phyloP scores from a whole-genome alignment of 805 yeast species.

The baker's yeast (Saccharomyces cerevisiae) region DNA sequence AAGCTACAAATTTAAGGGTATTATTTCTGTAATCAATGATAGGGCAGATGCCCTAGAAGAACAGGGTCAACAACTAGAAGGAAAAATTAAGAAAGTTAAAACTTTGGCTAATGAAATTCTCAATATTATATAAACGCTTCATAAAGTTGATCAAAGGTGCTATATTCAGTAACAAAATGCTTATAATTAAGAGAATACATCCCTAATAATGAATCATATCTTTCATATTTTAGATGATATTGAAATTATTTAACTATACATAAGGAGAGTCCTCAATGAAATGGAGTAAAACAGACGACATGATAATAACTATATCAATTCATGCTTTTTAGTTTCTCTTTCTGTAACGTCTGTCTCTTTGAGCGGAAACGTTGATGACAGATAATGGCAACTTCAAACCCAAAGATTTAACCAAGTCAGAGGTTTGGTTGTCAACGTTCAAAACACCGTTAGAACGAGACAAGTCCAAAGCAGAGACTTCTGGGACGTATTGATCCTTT shows the following conservation, averaged over 20 bases:
- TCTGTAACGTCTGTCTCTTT: slow-evolving; percentile 88
- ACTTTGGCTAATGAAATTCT: slow-evolving; percentile 37
- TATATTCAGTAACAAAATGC: slow-evolving; percentile 14
- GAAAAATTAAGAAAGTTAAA: slow-evolving; percentile 32
- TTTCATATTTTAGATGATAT: neutral
- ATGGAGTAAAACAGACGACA: neutral
- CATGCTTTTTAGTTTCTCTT: slow-evolving; percentile 61
- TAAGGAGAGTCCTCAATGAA: neutral
- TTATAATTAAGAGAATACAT: neutral
- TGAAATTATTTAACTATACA: slow-evolving; percentile 1
- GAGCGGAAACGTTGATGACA: slow-evolving; percentile 80
- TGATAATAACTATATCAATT: neutral
- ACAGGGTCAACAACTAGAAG: slow-evolving; percentile 29
- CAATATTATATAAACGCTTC: slow-evolving; percentile 24
- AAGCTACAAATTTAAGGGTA: slow-evolving; percentile 32
- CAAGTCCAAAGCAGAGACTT: slow-evolving; percentile 98
- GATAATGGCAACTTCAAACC: slow-evolving; percentile 85
- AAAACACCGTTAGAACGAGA: slow-evolving; percentile 92
- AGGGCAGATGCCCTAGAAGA: slow-evolving; percentile 29
- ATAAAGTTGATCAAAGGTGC: neutral
- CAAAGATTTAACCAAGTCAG: slow-evolving; percentile 85
- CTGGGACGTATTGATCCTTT: slow-evolving; percentile 99
- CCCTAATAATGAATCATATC: neutral
- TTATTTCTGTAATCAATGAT: slow-evolving; percentile 34
- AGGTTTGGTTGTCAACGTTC: slow-evolving; percentile 95